Base-by-base conservation (phyloP, 163 green algal genomes). In the Volvox carteri region DNA sequence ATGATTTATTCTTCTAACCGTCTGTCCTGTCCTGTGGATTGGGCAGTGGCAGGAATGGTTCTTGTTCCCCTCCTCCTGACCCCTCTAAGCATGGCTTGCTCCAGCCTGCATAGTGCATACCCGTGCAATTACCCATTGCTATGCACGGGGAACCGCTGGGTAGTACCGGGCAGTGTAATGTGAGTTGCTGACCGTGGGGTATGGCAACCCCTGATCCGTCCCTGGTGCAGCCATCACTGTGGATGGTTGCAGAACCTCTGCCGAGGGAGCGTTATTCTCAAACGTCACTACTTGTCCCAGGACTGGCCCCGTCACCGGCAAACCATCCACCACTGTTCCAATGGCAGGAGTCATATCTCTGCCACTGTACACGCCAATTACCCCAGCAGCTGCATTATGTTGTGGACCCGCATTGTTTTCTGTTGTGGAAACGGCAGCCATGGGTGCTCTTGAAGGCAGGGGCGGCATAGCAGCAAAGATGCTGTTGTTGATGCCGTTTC, bases 141-240 rank as follows among this genome's bases (percentile, higher is more conserved):
- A 60, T 60, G 50, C 25, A 5, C 39, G 78, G 1, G 79, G 79
- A 11, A 86, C 60, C 1, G 79, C 60, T 4, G 79, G 79, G 30
- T 86, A 86, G n/a, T 78, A 78, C 41, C 60, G 11, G 39, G 60
- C 79, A 21, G 33, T 52, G 79, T 86, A 86, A 41, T 77, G 79
- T 16, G 21, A 48, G 21, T 37, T 21, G 28, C 78, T 86, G 28
- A 62, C 56, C 4, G 78, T 28, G 25, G 79, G 79, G 79, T 86
- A 86, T 42, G 58, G 79, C n/a, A 86, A 39, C 4, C 52, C 30
- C n/a, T 83, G 75, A 28, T 48, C 50, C n/a, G 16, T 19, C 39
- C 5, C 16, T 18, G 58, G n/a, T n/a, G n/a, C n/a, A n/a, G n/a
- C n/a, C n/a, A n/a, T n/a, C n/a, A n/a, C n/a, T n/a, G n/a, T n/a